Conservation (phyloP, 1,139 yeast genomes). For the Suhomyces choctaworum region DNA sequence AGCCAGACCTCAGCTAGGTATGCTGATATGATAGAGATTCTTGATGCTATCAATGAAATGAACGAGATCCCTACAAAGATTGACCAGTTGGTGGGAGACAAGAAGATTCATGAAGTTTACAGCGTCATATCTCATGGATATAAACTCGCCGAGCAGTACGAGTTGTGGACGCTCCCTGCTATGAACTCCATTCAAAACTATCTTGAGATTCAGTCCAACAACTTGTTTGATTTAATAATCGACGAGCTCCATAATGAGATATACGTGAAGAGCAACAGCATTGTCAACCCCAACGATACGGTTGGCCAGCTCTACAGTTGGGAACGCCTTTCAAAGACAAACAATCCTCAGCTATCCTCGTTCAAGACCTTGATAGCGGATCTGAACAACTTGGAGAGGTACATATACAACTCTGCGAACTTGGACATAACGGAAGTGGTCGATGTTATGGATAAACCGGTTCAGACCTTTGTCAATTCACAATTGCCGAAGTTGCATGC, state of each 20-base stretch:
- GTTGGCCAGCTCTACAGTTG: slow-evolving; percentile 22
- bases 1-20: slow-evolving; percentile 63
- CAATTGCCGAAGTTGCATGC: slow-evolving; percentile 38
- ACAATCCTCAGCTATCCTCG: slow-evolving; percentile 34
- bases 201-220: slow-evolving; percentile 62
- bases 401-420: slow-evolving; percentile 56
- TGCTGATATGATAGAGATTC: slow-evolving; percentile 66
- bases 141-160: slow-evolving; percentile 56
- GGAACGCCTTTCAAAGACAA: slow-evolving; percentile 31
- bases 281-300: slow-evolving; percentile 5
- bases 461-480: slow-evolving; percentile 31
- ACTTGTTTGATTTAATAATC: slow-evolving; percentile 66
- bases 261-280: slow-evolving; percentile 50
- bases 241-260: slow-evolving; percentile 77
- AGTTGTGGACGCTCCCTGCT: slow-evolving; percentile 63
- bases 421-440: slow-evolving; percentile 57
- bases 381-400: slow-evolving; percentile 56
- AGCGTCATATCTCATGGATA: slow-evolving; percentile 58
- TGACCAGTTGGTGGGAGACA: slow-evolving; percentile 65
- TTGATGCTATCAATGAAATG: slow-evolving; percentile 68
- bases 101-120: slow-evolving; percentile 71
- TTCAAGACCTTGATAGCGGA: slow-evolving; percentile 36
- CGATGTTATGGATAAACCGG: slow-evolving; percentile 46
- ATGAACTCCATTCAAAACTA: slow-evolving; percentile 58
- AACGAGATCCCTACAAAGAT: slow-evolving; percentile 60